Conservation (phyloP, 495 filamentous ascomycete species). For the Chaetomidium leptoderma region DNA sequence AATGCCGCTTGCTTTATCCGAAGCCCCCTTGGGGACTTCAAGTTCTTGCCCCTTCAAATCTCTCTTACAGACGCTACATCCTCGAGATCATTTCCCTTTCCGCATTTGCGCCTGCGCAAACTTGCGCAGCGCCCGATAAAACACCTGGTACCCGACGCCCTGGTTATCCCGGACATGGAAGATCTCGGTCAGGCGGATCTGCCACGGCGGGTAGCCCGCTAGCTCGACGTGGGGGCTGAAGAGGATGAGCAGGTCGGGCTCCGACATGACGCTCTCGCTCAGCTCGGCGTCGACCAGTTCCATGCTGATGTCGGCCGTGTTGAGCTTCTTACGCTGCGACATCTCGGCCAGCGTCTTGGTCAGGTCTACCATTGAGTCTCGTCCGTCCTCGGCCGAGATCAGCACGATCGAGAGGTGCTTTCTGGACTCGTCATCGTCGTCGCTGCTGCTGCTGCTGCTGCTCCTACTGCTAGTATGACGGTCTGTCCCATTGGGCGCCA, state of each 20-base stretch:
- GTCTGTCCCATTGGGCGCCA: conserved; percentile 15
- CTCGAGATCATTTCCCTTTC: conserved; percentile 62
- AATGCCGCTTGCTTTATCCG: neutral
- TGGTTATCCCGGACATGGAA: conserved; percentile 68
- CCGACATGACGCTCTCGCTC: conserved; percentile 60
- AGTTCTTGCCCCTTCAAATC: too few relatives aligned
- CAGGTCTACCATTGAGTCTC: conserved; percentile 88
- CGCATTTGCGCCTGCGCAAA: conserved; percentile 86
- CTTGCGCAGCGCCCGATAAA: conserved; percentile 74
- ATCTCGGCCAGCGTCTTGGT: conserved; percentile 93
- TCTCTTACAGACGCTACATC: neutral
- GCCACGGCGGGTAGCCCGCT: conserved; percentile 94
- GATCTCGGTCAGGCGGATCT: conserved; percentile 90
- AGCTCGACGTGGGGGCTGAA: conserved; percentile 78
- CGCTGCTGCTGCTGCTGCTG: conserved; percentile 12
- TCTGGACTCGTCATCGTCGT: conserved; percentile 19
- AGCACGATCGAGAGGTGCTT: conserved; percentile 72
- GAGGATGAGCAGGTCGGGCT: conserved; percentile 84
- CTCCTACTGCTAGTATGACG: neutral
- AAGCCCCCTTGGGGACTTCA: too few relatives aligned
- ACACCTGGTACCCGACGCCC: conserved; percentile 89
- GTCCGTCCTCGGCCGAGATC: conserved; percentile 80
- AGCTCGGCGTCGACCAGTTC: conserved; percentile 92
- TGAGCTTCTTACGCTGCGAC: conserved; percentile 82
- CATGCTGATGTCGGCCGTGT: conserved; percentile 68